These are phyloP conservation scores for Steccherinum ochraceum DNA, from an alignment of 768 basidiomycete species.

Conservation along the genomic window DNA sequence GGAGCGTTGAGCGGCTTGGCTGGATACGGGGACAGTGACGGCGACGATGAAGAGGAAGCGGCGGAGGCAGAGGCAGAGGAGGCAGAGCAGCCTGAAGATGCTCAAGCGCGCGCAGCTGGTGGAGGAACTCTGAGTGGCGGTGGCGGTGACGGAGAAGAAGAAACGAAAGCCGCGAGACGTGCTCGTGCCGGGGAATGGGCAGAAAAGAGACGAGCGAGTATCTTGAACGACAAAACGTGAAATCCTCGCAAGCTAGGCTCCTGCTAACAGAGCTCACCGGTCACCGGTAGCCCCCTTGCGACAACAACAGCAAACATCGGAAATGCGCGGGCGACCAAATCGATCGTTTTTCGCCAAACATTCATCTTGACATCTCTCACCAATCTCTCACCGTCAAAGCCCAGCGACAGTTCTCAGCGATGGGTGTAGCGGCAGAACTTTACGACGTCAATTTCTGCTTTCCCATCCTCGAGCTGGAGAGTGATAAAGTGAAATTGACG, in stretches of 20 bases:
- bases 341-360: background rate
- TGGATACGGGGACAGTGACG: slow-evolving; percentile 41
- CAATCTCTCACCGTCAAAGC: no score
- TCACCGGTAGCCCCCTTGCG: no score
- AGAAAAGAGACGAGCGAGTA: slow-evolving; percentile 35
- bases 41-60: slow-evolving; percentile 18
- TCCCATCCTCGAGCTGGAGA: slow-evolving; percentile 28
- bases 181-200: slow-evolving; percentile 54
- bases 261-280: no score
- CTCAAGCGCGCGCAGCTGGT: background rate
- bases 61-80: slow-evolving; percentile 1
- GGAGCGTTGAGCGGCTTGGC: slow-evolving; percentile 41
- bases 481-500: slow-evolving; percentile 28
- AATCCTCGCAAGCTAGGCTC: background rate
- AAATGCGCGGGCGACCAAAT: background rate
- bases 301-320: no score
- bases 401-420: background rate
- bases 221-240: background rate
- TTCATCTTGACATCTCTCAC: no score
- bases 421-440: slow-evolving; percentile 1
- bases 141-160: slow-evolving; percentile 15
- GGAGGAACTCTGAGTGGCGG: slow-evolving; percentile 1
- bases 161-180: slow-evolving; percentile 43
- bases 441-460: slow-evolving; percentile 32
- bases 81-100: background rate